A percentile compares a stretch with the other conserved stretches of the same genome.
Evolutionary conservation across 805 yeast species (phyloP).

Genomic region (Suhomyces sp.): DNA sequence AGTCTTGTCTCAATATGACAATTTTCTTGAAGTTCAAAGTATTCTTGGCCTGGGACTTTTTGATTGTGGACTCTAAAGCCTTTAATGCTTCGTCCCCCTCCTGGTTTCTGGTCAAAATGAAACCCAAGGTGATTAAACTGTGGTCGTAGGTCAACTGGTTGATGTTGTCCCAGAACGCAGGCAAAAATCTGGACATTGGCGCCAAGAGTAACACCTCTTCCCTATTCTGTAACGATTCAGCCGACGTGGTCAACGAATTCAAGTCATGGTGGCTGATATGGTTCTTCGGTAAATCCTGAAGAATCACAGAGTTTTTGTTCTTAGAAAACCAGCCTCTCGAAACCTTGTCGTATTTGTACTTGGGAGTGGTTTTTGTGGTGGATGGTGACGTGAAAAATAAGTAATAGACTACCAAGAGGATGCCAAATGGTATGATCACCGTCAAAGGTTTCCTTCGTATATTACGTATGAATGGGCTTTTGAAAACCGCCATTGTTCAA

Average conservation of each 20-base stretch:
- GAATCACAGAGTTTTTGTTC: slow-evolving; percentile 52
- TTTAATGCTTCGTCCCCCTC: slow-evolving; percentile 81
- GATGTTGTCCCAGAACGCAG: slow-evolving; percentile 85
- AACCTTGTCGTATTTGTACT: slow-evolving; percentile 47
- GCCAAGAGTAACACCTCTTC: slow-evolving; percentile 85
- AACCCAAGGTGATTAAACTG: slow-evolving; percentile 80
- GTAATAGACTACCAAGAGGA: slow-evolving; percentile 42
- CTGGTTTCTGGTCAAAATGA: slow-evolving; percentile 78
- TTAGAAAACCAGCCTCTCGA: slow-evolving; percentile 48
- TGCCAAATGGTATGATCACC: slow-evolving; percentile 45
- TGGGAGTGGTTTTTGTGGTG: slow-evolving; percentile 19
- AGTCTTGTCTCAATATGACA: slow-evolving; percentile 88
- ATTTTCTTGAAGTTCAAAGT: slow-evolving; percentile 74
- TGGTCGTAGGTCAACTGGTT: slow-evolving; percentile 77
- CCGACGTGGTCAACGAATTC: slow-evolving; percentile 70
- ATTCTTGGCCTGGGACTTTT: slow-evolving; percentile 59
- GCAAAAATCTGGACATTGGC: slow-evolving; percentile 85
- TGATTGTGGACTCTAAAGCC: slow-evolving; percentile 71
- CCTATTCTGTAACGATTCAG: slow-evolving; percentile 67
- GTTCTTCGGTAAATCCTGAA: slow-evolving; percentile 62
- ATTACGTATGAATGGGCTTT: slow-evolving; percentile 42
- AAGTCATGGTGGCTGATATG: slow-evolving; percentile 83
- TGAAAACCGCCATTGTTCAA: slow-evolving; percentile 16
- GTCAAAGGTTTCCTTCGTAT: slow-evolving; percentile 60
- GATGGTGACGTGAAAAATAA: slow-evolving; percentile 32